Conservation (phyloP, 805 yeast genomes). For the Candida oleophila region DNA sequence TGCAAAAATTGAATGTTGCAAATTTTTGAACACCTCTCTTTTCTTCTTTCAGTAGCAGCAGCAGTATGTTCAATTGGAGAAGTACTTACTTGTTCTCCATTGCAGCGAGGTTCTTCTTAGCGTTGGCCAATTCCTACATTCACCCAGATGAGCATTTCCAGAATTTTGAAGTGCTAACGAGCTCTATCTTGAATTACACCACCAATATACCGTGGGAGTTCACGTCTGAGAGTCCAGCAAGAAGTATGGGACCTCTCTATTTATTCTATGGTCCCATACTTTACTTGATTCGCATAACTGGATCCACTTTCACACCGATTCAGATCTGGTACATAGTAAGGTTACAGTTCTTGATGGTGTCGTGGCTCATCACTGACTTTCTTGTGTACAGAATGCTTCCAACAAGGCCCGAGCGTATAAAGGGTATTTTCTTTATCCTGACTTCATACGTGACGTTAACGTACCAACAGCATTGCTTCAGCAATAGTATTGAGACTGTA, state of each 20-base stretch:
- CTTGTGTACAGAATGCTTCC: constrained; percentile 48
- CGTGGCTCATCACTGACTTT: constrained; percentile 39
- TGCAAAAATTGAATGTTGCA: background rate
- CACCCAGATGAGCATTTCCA: constrained; percentile 99
- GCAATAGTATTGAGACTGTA: constrained; percentile 79
- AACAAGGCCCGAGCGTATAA: constrained; percentile 48
- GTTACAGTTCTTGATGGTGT: constrained; percentile 42
- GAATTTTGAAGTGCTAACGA: constrained; percentile 70
- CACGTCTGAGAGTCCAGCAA: constrained; percentile 49
- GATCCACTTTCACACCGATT: constrained; percentile 44
- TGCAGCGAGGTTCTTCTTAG: constrained; percentile 52
- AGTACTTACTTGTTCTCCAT: constrained; percentile 43
- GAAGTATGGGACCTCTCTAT: constrained; percentile 72
- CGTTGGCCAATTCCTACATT: constrained; percentile 75
- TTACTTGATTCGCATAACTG: constrained; percentile 26
- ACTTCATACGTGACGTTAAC: constrained; percentile 71
- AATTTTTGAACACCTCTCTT: background rate
- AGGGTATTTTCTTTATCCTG: constrained; percentile 49
- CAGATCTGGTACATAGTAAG: constrained; percentile 55
- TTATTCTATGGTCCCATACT: constrained; percentile 68
- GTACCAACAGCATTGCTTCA: constrained; percentile 83
- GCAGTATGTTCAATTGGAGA: constrained; percentile 44
- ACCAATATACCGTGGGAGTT: constrained; percentile 83
- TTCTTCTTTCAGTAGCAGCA: background rate
- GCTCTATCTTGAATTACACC: constrained; percentile 43